These are phyloP conservation scores for Annulohypoxylon truncatum DNA, from an alignment of 2,329 filamentous ascomycete species.

Conservation along the genomic window DNA sequence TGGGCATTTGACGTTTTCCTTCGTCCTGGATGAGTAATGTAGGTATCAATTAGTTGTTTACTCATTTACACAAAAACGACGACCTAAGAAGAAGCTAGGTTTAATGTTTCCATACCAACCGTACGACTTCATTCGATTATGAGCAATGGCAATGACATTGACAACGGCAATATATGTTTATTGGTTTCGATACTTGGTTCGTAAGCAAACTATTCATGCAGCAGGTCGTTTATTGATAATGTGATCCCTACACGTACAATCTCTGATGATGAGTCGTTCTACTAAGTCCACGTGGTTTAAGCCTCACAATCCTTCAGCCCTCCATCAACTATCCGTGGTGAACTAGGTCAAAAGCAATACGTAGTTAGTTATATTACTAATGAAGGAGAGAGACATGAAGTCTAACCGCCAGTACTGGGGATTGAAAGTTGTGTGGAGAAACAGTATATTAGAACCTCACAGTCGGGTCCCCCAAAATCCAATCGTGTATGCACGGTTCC, in stretches of 20 bases:
- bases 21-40: too few species aligned
- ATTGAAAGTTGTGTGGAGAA: not conserved
- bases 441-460: constrained; percentile 1
- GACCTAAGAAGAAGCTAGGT: too few species aligned
- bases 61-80: too few species aligned
- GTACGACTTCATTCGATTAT: too few species aligned
- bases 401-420: not conserved
- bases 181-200: not conserved
- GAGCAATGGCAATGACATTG: too few species aligned
- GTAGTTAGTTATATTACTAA: not conserved
- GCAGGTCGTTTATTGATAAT: not conserved
- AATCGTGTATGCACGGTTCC: constrained; percentile 27
- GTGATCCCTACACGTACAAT: not conserved
- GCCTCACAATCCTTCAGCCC: not conserved
- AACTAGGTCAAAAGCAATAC: not conserved
- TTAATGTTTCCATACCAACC: not conserved
- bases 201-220: not conserved
- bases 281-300: constrained; percentile 9
- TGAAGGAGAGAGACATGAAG: not conserved
- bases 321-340: not conserved
- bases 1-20: not conserved
- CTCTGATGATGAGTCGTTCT: not conserved
- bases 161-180: too few species aligned
- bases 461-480: not conserved
- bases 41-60: too few species aligned